phyloP scores from a whole-genome alignment of 2,329 filamentous ascomycete genomes.

The Sporothrix globosa region DNA sequence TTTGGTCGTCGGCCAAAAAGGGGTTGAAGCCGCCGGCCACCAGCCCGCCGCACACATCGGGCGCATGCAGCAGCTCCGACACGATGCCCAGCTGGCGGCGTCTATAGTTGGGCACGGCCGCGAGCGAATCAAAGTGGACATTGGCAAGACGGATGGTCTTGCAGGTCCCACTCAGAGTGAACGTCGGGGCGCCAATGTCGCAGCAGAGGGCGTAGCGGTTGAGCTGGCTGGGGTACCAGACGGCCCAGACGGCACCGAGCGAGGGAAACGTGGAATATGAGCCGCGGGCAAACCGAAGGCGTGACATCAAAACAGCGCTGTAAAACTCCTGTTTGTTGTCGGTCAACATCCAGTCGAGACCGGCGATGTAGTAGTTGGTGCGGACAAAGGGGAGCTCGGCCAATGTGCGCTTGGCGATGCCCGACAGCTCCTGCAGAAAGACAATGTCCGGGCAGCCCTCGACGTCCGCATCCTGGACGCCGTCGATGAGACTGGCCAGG shows the following conservation, averaged over 20 bases:
- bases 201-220: slow-evolving; percentile 45
- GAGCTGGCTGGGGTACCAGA: slow-evolving; percentile 40
- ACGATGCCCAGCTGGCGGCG: slow-evolving; percentile 42
- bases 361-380: slow-evolving; percentile 42
- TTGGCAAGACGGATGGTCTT: slow-evolving; percentile 44
- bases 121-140: slow-evolving; percentile 47
- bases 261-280: slow-evolving; percentile 41
- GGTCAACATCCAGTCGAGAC: slow-evolving; percentile 36
- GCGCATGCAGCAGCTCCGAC: slow-evolving; percentile 38
- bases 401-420: slow-evolving; percentile 37
- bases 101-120: slow-evolving; percentile 40
- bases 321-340: slow-evolving; percentile 36
- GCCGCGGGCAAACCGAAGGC: slow-evolving; percentile 38
- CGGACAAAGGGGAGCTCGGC: slow-evolving; percentile 40
- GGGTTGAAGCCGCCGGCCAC: slow-evolving; percentile 50
- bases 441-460: slow-evolving; percentile 39
- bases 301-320: slow-evolving; percentile 41
- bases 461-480: slow-evolving; percentile 33
- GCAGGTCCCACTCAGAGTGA: background rate
- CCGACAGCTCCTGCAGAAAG: slow-evolving; percentile 46
- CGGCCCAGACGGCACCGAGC: slow-evolving; percentile 34
- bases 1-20: slow-evolving; percentile 41
- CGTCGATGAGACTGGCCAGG: slow-evolving; percentile 40
- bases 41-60: slow-evolving; percentile 40
- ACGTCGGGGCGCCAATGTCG: slow-evolving; percentile 38